Conservation (phyloP, 2,329 filamentous ascomycete genomes). For the Chrysoporthe deuterocubensis region DNA sequence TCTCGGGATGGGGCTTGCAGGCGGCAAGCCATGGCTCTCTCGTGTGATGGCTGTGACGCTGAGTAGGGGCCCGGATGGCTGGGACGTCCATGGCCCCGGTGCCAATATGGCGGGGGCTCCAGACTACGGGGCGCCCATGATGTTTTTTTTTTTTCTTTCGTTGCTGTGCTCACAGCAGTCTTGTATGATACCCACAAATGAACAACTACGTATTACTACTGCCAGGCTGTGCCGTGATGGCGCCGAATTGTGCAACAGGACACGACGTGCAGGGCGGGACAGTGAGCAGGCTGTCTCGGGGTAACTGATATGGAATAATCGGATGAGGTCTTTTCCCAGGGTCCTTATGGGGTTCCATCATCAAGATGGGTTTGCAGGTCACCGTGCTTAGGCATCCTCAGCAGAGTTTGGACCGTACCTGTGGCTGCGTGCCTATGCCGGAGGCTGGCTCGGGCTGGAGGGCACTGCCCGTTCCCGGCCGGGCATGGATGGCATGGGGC, state of each 20-base stretch:
- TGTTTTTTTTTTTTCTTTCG: background rate
- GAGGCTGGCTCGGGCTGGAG: background rate
- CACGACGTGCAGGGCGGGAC: too few relatives aligned
- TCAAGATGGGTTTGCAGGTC: background rate
- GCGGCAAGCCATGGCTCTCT: background rate
- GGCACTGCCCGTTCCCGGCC: background rate
- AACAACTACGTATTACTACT: background rate
- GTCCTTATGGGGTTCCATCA: background rate
- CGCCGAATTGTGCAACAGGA: too few relatives aligned
- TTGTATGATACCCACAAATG: slow-evolving; percentile 7
- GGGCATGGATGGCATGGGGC: background rate
- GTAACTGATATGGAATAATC: too few relatives aligned
- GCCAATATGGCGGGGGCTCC: background rate
- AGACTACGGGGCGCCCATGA: background rate
- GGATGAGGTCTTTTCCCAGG: background rate
- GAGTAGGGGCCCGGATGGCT: background rate
- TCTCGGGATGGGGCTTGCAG: background rate
- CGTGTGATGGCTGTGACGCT: background rate
- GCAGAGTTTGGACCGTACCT: background rate
- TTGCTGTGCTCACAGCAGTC: background rate
- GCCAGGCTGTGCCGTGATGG: too few relatives aligned
- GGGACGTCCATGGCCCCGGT: background rate
- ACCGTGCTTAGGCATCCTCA: too few relatives aligned
- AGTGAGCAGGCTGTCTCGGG: too few relatives aligned
- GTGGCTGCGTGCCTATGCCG: background rate